Base-by-base conservation (phyloP, 441 rosid species). In the Mallotus japonicus region DNA sequence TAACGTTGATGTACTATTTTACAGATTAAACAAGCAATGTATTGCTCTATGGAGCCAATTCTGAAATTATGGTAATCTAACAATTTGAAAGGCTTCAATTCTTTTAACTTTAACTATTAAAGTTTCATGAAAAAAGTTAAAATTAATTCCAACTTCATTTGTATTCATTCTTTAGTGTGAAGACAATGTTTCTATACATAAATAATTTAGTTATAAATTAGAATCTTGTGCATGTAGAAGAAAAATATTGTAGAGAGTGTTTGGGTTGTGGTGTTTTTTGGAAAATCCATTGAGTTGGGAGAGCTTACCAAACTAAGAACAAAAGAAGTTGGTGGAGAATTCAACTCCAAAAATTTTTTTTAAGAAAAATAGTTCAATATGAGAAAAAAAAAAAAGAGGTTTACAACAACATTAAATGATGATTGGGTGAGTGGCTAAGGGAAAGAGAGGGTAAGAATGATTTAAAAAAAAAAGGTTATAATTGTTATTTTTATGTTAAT, bases 201-300 rank as follows among this genome's bases (percentile, higher is more conserved):
- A 2, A 17, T 53, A 53, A 53, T 2, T 53, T 16, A 53, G 0
- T 53, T 53, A 53, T 20, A 53, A 3, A 16, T 17, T 53, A 16
- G 1, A 53, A 32, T 58, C 28, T 13, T 2, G 28, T 49, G 24
- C 49, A 58, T 58, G 1, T 12, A 37, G 57, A 2, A 28, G n/a
- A n/a, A n/a, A 4, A 34, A 34, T 34, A 3, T 34, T 34, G 40
- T 4, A 4, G 40, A 4, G 40, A 4, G 40, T 34, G 40, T 34
- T 34, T 34, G 40, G 40, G 5, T 34, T 34, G 40, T 34, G 40
- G 40, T 34, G 4, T 34, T 34, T 34, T 34, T 34, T 76, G n/a
- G n/a, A 64, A 73, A 76, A 71, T 81, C 88, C 86, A 89, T 78
- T 73, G 81, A 71, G 71, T 56, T 73, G 70, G 50, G 71, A 62